These are phyloP conservation scores for Fusarium albidum DNA, from an alignment of 2,329 filamentous ascomycete genomes.

Conservation along the genomic window DNA sequence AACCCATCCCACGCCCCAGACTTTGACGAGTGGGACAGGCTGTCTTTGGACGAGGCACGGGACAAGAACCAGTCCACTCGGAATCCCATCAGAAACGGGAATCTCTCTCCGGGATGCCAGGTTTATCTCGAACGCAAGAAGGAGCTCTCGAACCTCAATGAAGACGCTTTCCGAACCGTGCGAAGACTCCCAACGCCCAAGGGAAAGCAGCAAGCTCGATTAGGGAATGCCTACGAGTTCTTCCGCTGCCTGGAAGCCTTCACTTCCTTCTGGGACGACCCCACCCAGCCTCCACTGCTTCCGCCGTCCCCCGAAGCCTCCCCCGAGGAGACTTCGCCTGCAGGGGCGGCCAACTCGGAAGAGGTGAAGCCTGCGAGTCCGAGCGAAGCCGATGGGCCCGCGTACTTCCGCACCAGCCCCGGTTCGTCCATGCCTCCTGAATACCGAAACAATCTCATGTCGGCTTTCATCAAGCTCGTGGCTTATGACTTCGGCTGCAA, in stretches of 20 bases:
- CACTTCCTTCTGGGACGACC: constrained; percentile 69
- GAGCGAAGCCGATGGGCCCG: constrained; percentile 17
- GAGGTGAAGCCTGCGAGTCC: constrained; percentile 20
- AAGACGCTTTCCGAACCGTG: constrained; percentile 67
- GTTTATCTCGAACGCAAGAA: constrained; percentile 66
- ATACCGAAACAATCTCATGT: constrained; percentile 63
- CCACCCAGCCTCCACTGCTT: constrained; percentile 50
- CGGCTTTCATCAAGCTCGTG: constrained; percentile 69
- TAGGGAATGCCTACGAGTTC: constrained; percentile 73
- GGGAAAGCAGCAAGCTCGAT: constrained; percentile 61
- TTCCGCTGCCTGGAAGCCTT: constrained; percentile 69
- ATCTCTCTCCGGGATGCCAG: constrained; percentile 63
- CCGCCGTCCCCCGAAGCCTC: constrained; percentile 46
- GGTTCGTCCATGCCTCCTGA: constrained; percentile 67
- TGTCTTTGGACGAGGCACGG: constrained; percentile 58
- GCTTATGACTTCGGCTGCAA: constrained; percentile 73
- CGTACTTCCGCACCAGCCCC: constrained; percentile 52
- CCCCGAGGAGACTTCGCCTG: constrained; percentile 29
- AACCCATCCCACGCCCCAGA: constrained; percentile 62
- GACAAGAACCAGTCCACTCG: constrained; percentile 58
- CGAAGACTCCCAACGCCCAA: constrained; percentile 63
- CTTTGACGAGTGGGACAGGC: constrained; percentile 59
- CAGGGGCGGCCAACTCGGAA: constrained; percentile 12
- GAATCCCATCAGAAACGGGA: constrained; percentile 60
- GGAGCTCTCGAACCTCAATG: constrained; percentile 65